These are phyloP conservation scores for Gonapodya sp. DNA, from an alignment of 192 early-diverging fungal genomes.

Conservation along the genomic window DNA sequence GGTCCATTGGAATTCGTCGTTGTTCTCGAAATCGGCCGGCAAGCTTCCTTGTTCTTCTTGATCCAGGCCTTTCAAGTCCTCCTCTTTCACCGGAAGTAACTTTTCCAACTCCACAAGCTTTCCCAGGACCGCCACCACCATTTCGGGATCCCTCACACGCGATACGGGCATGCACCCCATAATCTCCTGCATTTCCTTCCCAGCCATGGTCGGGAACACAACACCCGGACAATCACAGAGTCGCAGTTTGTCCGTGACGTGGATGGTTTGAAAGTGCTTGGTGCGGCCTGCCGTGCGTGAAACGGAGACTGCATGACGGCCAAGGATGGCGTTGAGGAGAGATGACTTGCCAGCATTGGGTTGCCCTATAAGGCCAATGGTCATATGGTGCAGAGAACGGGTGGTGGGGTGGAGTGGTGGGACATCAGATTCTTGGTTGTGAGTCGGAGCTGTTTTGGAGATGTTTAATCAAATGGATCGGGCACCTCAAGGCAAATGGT, in stretches of 20 bases:
- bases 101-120: background rate
- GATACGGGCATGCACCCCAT: background rate
- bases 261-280: background rate
- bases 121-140: background rate
- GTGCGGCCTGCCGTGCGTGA: slow-evolving; percentile 65
- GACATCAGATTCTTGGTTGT: slow-evolving; percentile 10
- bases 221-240: background rate
- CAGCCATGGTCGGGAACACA: background rate
- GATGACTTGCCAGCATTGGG: slow-evolving; percentile 91
- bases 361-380: slow-evolving; percentile 65
- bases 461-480: slow-evolving; percentile 3
- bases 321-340: slow-evolving; percentile 85
- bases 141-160: background rate
- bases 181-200: background rate
- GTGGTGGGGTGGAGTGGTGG: slow-evolving; percentile 7
- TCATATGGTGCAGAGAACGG: slow-evolving; percentile 38
- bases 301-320: slow-evolving; percentile 77
- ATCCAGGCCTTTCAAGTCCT: no score
- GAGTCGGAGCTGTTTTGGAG: background rate
- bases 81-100: background rate
- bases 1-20: background rate
- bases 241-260: background rate
- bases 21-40: background rate
- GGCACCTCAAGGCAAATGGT: slow-evolving; percentile 20
- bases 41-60: no score